Conservation (phyloP, 1,284 basidiomycete genomes). For the Malassezia obtusa region DNA sequence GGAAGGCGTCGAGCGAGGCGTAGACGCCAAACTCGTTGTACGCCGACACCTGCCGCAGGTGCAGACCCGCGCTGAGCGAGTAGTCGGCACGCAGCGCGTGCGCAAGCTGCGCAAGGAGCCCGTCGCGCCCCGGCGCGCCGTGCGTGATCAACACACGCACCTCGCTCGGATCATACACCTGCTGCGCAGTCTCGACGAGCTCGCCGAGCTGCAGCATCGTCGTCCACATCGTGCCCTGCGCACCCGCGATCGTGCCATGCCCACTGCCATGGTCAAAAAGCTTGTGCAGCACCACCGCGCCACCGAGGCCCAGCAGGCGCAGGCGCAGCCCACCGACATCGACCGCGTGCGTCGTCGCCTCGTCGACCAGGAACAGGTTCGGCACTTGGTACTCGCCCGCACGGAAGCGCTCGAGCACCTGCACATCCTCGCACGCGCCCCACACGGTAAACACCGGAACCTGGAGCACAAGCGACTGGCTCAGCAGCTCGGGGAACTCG, state of each 20-base stretch:
- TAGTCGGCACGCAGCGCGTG: slow-evolving; percentile 86
- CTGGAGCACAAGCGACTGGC: slow-evolving; percentile 52
- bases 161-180: slow-evolving; percentile 76
- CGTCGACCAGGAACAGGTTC: slow-evolving; percentile 72
- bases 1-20: slow-evolving; percentile 76
- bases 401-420: slow-evolving; percentile 83
- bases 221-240: slow-evolving; percentile 97
- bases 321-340: slow-evolving; percentile 88
- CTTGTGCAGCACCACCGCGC: slow-evolving; percentile 90
- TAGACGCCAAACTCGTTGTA: slow-evolving; percentile 97
- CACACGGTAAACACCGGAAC: slow-evolving; percentile 92
- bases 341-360: slow-evolving; percentile 79
- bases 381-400: slow-evolving; percentile 69
- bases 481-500: slow-evolving; percentile 83
- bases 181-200: slow-evolving; percentile 89
- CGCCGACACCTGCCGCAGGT: slow-evolving; percentile 89
- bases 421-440: slow-evolving; percentile 94
- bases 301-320: slow-evolving; percentile 83
- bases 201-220: slow-evolving; percentile 95
- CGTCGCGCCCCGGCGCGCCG: slow-evolving; percentile 82
- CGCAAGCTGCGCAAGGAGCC: slow-evolving; percentile 79
- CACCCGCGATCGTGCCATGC: slow-evolving; percentile 87
- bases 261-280: slow-evolving; percentile 96
- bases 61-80: slow-evolving; percentile 84
- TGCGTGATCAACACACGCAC: slow-evolving; percentile 88